These are phyloP conservation scores for Fusarium clavum DNA, from an alignment of 2,329 filamentous ascomycete species.

Conservation along the genomic window DNA sequence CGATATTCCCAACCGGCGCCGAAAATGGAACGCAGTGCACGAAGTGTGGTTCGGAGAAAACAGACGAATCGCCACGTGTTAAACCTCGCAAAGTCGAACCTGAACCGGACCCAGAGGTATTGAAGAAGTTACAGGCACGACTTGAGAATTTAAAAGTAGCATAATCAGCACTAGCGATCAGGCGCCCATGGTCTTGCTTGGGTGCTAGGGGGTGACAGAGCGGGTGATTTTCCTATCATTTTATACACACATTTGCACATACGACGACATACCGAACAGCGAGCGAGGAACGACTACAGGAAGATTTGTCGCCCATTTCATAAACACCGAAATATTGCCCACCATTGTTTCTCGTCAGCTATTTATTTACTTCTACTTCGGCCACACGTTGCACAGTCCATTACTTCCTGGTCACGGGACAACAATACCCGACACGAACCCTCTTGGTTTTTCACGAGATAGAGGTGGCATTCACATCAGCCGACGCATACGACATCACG, in stretches of 20 bases:
- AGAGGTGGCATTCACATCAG: constrained; percentile 24
- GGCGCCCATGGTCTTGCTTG: background rate
- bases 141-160: constrained; percentile 59
- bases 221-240: constrained; percentile 40
- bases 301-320: constrained; percentile 11
- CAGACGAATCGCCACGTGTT: constrained; percentile 67
- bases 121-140: constrained; percentile 68
- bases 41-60: constrained; percentile 71
- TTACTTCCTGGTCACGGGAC: constrained; percentile 11
- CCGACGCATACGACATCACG: constrained; percentile 42
- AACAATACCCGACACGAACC: constrained; percentile 25
- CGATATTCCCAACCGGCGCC: constrained; percentile 64
- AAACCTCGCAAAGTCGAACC: constrained; percentile 71
- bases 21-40: constrained; percentile 66
- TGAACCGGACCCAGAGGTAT: constrained; percentile 69
- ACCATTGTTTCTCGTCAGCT: constrained; percentile 18
- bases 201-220: constrained; percentile 38
- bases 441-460: constrained; percentile 30
- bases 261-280: constrained; percentile 28
- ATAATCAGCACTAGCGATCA: constrained; percentile 28
- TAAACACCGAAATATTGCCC: constrained; percentile 29
- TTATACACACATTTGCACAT: constrained; percentile 15
- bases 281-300: constrained; percentile 23
- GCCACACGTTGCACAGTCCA: constrained; percentile 33
- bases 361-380: constrained; percentile 35